Evolutionary conservation across 805 yeast species (phyloP), one percentile per base, ranked within the genome.

Genomic region (Brettanomyces bruxellensis): DNA sequence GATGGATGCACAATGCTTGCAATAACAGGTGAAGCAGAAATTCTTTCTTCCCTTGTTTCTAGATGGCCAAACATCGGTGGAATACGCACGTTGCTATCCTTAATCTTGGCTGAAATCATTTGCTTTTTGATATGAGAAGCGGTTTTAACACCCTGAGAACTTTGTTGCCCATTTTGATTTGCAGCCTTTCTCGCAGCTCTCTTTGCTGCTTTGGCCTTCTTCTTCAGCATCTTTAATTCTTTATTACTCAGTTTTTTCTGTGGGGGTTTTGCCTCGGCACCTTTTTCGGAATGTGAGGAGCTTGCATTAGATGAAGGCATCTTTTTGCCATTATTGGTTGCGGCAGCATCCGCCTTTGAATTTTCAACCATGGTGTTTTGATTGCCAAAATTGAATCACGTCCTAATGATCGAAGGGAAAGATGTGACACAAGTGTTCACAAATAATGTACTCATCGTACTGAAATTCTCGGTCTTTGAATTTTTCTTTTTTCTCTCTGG

Each of bases 141-240:
- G 42, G 77, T 71, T 56, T 69, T 72, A 8, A 41, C 47, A 5
- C 25, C 42, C 32, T 28, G 32, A 6, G 32, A 28, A 23, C 34
- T 36, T 32, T 25, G 49, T 8, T 23, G 39, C 5, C 30, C 49
- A 28, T 28, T 18, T 18, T 1, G 18, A 3, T 43, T 47, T 7
- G 49, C 39, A 6, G 80, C 85, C 59, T 86, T 89, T 52, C 81
- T 79, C 2, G 96, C 95, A 2, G 96, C 93, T 61, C 98, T 75
- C 62, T 87, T 86, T 37, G 93, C 95, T 12, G 93, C 93, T 67
- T 91, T 90, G 58, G 89, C 95, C 56, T 79, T 79, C 70, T 89
- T 90, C 62, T 88, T 86, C 62, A 81, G 69, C 56, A 87, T 96
- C 62, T 90, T 90, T 51, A 87, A 71, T 63, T 90, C 95, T 56